Base-by-base conservation (phyloP, 345 rosid species). In the Geranium rotundifolium region DNA sequence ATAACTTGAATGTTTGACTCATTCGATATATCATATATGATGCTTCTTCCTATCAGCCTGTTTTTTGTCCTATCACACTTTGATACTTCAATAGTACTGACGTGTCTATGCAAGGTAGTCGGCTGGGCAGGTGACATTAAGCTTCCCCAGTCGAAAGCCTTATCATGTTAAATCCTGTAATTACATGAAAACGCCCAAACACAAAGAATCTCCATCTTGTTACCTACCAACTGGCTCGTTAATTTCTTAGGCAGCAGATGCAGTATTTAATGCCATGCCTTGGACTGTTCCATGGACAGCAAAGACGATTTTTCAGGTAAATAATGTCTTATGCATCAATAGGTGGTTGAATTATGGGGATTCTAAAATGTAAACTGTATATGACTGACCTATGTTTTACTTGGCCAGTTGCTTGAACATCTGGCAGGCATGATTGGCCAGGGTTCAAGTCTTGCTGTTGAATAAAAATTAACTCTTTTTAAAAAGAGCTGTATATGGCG, bases 231-330 rank as follows among this genome's bases (percentile, higher is more conserved):
- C 19, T 6, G 19, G 41, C 23, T 14, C 30, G 9, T 20, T 15
- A 31, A 2, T 58, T 23, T 61, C 29, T 46, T 59, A 65, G 73
- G 71, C 60, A 18, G 62, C 30, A 17, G 64, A 67, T 52, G 58
- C 29, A n/a, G 57, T 67, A 14, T 56, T 71, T 54, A 68, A 58
- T n/a, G 62, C 67, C 16, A 59, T 64, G 29, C 67, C 75, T 61
- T 78, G 84, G 84, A 74, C 66, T 0, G 80, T 83, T 64, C 84
- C 82, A 9, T 80, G 82, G 87, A 66, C 76, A 50, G 87, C 73
- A 57, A 79, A 76, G 77, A 80, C 79, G 23, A 80, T 77, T 72
- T 5, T 76, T 67, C 84, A 80, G 78, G 81, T 71, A 54, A 63
- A 19, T 37, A 2, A 13, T 17, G 16, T 59, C 31, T 13, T 10